Conservation (phyloP, 2,329 filamentous ascomycete species). For the Fusarium sp. region DNA sequence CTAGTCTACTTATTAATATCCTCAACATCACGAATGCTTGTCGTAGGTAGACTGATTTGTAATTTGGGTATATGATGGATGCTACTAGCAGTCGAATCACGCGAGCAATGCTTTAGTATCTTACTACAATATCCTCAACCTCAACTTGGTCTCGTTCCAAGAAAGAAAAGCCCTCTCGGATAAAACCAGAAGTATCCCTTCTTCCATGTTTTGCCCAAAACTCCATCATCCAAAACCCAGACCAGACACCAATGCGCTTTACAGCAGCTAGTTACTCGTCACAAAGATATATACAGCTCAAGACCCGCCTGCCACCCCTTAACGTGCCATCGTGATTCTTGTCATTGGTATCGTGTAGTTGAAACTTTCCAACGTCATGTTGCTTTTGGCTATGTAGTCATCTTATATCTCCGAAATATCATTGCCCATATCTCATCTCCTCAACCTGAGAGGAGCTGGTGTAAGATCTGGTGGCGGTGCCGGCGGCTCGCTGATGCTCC, state of each 20-base stretch:
- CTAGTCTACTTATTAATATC: neutral
- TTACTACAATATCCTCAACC: constrained; percentile 4
- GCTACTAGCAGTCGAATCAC: neutral
- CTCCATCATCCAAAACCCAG: constrained; percentile 24
- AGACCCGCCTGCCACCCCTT: neutral
- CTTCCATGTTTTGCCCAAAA: constrained; percentile 19
- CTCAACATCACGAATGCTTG: neutral
- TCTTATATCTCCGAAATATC: neutral
- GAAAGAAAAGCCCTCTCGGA: neutral
- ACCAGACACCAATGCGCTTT: constrained; percentile 2
- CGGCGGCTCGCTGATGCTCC: constrained; percentile 59
- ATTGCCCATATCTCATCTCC: constrained; percentile 34
- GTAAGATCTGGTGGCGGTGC: constrained; percentile 47
- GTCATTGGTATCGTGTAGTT: constrained; percentile 34
- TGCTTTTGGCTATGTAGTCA: constrained; percentile 16
- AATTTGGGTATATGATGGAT: neutral
- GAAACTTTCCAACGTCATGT: constrained; percentile 14
- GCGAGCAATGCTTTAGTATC: neutral
- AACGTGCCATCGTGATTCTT: constrained; percentile 21
- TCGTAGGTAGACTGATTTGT: neutral
- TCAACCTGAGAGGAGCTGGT: constrained; percentile 47
- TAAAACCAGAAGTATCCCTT: neutral
- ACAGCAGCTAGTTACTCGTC: constrained; percentile 4
- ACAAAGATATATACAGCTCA: constrained; percentile 27
- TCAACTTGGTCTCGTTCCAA: neutral